These are phyloP conservation scores for Coniferiporia weirii DNA, from an alignment of 1,284 basidiomycete genomes.

Conservation along the genomic window DNA sequence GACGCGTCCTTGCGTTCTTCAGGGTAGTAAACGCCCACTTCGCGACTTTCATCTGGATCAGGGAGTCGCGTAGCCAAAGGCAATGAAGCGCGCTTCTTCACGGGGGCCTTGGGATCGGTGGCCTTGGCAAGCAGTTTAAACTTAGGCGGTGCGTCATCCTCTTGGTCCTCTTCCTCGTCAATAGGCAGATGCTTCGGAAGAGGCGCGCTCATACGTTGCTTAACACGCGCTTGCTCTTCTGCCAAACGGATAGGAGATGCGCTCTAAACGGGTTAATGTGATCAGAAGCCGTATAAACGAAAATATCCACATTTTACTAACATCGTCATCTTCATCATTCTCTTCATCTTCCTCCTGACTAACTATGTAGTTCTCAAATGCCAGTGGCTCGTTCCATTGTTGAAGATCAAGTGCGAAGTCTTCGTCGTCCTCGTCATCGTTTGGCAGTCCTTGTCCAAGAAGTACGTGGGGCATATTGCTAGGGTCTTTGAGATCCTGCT, in stretches of 20 bases:
- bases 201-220: conserved; percentile 16
- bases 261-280: background rate
- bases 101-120: background rate
- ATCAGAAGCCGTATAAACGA: background rate
- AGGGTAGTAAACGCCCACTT: conserved; percentile 1
- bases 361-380: conserved; percentile 16
- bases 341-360: conserved; percentile 6
- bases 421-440: conserved; percentile 20
- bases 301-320: background rate
- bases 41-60: conserved; percentile 7
- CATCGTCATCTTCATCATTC: conserved; percentile 6
- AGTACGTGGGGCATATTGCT: conserved; percentile 11
- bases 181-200: conserved; percentile 12
- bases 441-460: conserved; percentile 12
- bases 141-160: background rate
- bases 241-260: conserved; percentile 8
- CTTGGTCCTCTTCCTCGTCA: conserved; percentile 7
- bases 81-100: background rate
- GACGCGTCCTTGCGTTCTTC: background rate
- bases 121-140: background rate
- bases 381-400: conserved; percentile 15
- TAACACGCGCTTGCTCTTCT: conserved; percentile 12
- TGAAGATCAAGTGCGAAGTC: conserved; percentile 17
- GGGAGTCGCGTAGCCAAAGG: background rate
- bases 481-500: background rate